Conservation (phyloP, 352 stramenopile species). For the Achlya hypogyna region DNA sequence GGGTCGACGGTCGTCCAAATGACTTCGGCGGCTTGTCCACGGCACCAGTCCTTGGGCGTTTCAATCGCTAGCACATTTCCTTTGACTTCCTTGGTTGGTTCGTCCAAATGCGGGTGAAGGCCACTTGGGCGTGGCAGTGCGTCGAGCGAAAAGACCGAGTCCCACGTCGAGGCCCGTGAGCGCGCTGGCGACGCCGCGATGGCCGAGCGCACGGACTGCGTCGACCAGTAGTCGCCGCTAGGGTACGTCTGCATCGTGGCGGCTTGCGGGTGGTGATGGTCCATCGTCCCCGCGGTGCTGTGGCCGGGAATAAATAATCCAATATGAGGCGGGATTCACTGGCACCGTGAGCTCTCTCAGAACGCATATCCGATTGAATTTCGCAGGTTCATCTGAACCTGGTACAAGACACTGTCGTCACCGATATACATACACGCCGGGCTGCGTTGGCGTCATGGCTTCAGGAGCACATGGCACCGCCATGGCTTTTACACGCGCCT, state of each 20-base stretch:
- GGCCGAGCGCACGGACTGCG: not conserved
- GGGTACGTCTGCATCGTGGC: conserved; percentile 14
- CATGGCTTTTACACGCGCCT: not conserved
- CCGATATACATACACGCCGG: not conserved
- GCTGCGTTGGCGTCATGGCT: not conserved
- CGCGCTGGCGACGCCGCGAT: not conserved
- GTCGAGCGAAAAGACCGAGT: conserved; percentile 6
- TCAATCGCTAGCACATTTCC: not conserved
- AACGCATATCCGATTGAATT: no score
- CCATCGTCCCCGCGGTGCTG: not conserved
- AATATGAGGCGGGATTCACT: not conserved
- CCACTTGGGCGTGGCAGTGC: not conserved
- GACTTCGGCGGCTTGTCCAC: conserved; percentile 1
- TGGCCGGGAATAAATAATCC: not conserved
- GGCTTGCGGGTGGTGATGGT: conserved; percentile 3
- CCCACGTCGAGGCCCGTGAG: conserved; percentile 16
- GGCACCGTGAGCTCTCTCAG: no score
- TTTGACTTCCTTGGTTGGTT: not conserved
- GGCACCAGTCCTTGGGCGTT: not conserved
- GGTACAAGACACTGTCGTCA: not conserved
- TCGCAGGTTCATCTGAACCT: no score
- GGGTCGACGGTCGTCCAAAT: conserved; percentile 5
- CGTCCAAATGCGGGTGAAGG: not conserved
- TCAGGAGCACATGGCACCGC: not conserved
- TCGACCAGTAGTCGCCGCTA: conserved; percentile 7